These are phyloP conservation scores for Thelephora aurantiotincta DNA, from an alignment of 768 basidiomycete species.

Conservation along the genomic window DNA sequence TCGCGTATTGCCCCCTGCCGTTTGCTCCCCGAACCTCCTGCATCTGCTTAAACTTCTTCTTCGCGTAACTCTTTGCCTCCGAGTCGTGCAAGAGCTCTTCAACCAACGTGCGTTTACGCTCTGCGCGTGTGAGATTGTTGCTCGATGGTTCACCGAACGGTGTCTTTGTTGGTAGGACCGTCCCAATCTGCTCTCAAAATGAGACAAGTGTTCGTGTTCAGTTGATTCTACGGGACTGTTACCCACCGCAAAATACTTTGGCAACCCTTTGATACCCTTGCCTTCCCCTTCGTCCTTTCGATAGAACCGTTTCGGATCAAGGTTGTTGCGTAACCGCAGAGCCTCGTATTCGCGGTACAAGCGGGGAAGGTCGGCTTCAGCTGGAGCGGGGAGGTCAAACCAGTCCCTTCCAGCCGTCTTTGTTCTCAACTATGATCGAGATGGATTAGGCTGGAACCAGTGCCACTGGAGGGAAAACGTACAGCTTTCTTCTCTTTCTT, in stretches of 20 bases:
- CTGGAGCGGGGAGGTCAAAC: slow-evolving; percentile 81
- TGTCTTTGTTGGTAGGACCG: slow-evolving; percentile 50
- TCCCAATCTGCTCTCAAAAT: slow-evolving; percentile 47
- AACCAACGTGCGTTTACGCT: slow-evolving; percentile 71
- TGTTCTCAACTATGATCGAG: slow-evolving; percentile 43
- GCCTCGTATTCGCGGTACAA: slow-evolving; percentile 81
- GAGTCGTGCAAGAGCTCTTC: slow-evolving; percentile 86
- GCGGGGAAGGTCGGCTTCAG: slow-evolving; percentile 65
- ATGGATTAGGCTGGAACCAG: slow-evolving; percentile 1
- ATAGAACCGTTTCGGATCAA: slow-evolving; percentile 90
- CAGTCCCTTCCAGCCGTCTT: slow-evolving; percentile 69
- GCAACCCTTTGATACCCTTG: slow-evolving; percentile 70
- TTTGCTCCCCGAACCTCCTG: slow-evolving; percentile 51
- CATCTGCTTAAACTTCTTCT: slow-evolving; percentile 77
- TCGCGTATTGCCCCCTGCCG: slow-evolving; percentile 56
- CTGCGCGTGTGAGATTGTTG: slow-evolving; percentile 57
- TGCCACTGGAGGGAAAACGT: slow-evolving; percentile 10
- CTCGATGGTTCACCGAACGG: slow-evolving; percentile 58
- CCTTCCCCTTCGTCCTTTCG: slow-evolving; percentile 77
- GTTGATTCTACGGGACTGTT: not conserved
- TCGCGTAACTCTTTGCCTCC: slow-evolving; percentile 77
- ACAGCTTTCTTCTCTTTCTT: slow-evolving; percentile 65
- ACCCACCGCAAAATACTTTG: slow-evolving; percentile 83
- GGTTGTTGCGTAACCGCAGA: slow-evolving; percentile 69
- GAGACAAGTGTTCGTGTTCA: not conserved